A percentile compares a stretch with the other conserved stretches of the same genome.
Conservation (phyloP, 2,329 filamentous ascomycete species). For the Calycina herbarum region DNA sequence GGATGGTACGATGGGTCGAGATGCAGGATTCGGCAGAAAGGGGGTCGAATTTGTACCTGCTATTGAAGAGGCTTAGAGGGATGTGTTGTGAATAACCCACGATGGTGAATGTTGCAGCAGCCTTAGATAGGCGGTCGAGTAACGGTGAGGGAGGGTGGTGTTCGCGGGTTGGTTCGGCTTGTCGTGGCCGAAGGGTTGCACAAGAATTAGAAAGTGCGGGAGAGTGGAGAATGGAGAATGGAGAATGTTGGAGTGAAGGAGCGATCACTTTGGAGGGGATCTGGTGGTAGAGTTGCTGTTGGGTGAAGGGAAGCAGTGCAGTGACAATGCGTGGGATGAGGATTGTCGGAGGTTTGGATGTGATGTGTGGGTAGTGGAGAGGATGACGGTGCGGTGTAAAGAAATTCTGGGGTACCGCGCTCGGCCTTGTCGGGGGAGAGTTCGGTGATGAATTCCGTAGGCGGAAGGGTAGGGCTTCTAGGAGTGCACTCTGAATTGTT, state of each 20-base stretch:
- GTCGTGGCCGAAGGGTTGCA: slow-evolving; percentile 28
- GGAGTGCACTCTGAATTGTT: background rate
- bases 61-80: slow-evolving; percentile 20
- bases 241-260: slow-evolving; percentile 18
- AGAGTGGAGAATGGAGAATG: slow-evolving; percentile 16
- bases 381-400: slow-evolving; percentile 1
- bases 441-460: background rate
- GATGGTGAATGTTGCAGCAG: slow-evolving; percentile 27
- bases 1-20: slow-evolving; percentile 16
- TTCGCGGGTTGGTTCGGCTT: slow-evolving; percentile 31
- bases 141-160: slow-evolving; percentile 22
- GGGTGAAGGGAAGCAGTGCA: background rate
- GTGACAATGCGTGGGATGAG: slow-evolving; percentile 1
- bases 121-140: slow-evolving; percentile 33
- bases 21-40: slow-evolving; percentile 21
- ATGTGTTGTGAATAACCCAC: slow-evolving; percentile 24
- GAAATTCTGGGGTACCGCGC: slow-evolving; percentile 4
- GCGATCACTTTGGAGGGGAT: slow-evolving; percentile 12
- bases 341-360: slow-evolving; percentile 8
- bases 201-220: slow-evolving; percentile 23
- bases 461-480: background rate
- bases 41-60: background rate
- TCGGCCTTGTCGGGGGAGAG: slow-evolving; percentile 2
- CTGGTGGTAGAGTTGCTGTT: background rate
- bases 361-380: background rate